These are phyloP conservation scores for Dactylellina drechsleri DNA, from an alignment of 2,329 filamentous ascomycete species.

Conservation along the genomic window DNA sequence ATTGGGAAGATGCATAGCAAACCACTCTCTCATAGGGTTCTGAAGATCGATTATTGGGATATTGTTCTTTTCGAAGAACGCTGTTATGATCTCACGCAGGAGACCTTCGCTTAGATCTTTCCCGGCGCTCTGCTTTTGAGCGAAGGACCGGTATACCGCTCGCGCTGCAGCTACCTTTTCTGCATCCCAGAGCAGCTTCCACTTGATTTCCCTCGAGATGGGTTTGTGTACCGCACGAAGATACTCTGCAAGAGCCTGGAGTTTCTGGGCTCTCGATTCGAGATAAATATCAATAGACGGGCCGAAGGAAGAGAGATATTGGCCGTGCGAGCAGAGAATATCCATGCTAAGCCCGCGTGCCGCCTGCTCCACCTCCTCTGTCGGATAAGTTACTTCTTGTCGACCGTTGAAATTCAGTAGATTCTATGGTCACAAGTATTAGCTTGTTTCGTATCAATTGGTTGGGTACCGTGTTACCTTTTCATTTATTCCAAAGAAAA, in stretches of 20 bases:
- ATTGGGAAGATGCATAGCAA: constrained; percentile 52
- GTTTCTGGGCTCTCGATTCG: constrained; percentile 74
- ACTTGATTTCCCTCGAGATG: constrained; percentile 75
- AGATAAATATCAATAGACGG: constrained; percentile 85
- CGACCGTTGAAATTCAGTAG: constrained; percentile 84
- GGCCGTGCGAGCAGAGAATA: constrained; percentile 79
- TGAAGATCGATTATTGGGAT: constrained; percentile 14
- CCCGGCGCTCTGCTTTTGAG: constrained; percentile 53
- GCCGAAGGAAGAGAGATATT: constrained; percentile 76
- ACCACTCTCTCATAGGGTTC: constrained; percentile 51
- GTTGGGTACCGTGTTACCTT: constrained; percentile 61
- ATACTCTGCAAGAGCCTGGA: constrained; percentile 78
- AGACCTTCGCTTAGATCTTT: constrained; percentile 56
- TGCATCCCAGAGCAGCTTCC: constrained; percentile 85
- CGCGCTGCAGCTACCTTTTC: constrained; percentile 87
- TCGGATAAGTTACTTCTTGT: constrained; percentile 73
- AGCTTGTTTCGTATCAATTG: background rate
- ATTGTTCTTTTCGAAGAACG: constrained; percentile 48
- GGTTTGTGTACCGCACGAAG: constrained; percentile 73
- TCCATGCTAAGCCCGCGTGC: constrained; percentile 82
- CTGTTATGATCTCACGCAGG: constrained; percentile 53
- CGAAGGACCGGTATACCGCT: constrained; percentile 73
- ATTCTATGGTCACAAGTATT: constrained; percentile 64
- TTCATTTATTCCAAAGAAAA: constrained; percentile 85
- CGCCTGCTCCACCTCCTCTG: constrained; percentile 77